Conservation (phyloP, 2,329 filamentous ascomycete species). For the Stachybotrys elegans region DNA sequence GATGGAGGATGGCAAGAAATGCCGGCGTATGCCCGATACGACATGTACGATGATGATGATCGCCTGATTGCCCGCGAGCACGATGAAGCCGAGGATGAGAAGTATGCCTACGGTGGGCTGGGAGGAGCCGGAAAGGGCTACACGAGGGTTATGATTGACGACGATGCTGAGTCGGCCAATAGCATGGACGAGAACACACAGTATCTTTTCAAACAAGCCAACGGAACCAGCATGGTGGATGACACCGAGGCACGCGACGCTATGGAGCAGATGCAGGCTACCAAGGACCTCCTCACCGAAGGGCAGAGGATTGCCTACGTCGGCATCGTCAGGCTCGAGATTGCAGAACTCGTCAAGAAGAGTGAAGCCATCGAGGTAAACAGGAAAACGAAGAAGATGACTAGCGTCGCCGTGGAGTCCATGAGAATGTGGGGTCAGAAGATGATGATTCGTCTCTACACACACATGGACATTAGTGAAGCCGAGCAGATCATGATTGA, state of each 20-base stretch:
- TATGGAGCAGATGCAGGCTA: constrained; percentile 86
- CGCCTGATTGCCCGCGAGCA: constrained; percentile 79
- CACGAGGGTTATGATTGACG: constrained; percentile 89
- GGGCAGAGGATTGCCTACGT: constrained; percentile 96
- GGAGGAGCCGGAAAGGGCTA: constrained; percentile 94
- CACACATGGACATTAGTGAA: constrained; percentile 92
- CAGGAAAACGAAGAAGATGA: constrained; percentile 65
- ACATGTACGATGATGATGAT: constrained; percentile 94
- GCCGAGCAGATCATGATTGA: constrained; percentile 98
- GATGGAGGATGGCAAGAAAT: constrained; percentile 87
- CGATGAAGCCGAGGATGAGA: constrained; percentile 63
- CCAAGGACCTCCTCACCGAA: constrained; percentile 91
- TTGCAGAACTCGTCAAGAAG: constrained; percentile 71
- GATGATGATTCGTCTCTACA: constrained; percentile 93
- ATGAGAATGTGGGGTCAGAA: constrained; percentile 97
- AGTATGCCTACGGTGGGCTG: constrained; percentile 66
- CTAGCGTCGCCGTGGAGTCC: constrained; percentile 66
- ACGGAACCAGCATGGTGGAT: constrained; percentile 53
- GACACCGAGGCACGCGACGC: constrained; percentile 84
- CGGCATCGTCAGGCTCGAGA: constrained; percentile 75
- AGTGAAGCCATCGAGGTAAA: constrained; percentile 56
- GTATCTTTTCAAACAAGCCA: constrained; percentile 81
- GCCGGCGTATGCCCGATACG: constrained; percentile 87
- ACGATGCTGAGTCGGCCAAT: constrained; percentile 88
- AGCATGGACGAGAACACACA: constrained; percentile 97